A percentile compares a stretch with the other conserved stretches of the same genome.
Conservation (phyloP, 176 grass and related monocot genomes). For the Avena atlantica region DNA sequence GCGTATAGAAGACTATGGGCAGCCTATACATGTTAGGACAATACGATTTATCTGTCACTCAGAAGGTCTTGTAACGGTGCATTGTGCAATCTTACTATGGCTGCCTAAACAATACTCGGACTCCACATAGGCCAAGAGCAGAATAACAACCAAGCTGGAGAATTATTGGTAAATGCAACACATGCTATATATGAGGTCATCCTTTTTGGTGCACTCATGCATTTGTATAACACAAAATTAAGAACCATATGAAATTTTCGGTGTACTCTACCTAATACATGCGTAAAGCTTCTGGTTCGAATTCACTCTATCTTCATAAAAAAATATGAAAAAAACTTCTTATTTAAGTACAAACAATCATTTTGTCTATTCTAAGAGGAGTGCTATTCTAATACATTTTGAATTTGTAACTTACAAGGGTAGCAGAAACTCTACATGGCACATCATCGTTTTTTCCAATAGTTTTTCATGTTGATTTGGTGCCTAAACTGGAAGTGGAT, state of each 20-base stretch:
- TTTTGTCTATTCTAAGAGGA: neutral
- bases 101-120: conserved; percentile 2
- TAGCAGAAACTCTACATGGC: neutral
- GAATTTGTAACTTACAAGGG: neutral
- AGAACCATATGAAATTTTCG: neutral
- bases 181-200: neutral
- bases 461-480: neutral
- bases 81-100: neutral
- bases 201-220: neutral
- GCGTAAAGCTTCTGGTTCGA: neutral
- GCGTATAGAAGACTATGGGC: neutral
- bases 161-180: neutral
- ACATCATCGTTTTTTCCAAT: neutral
- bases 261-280: neutral
- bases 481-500: neutral
- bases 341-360: neutral
- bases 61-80: neutral
- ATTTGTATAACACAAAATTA: neutral
- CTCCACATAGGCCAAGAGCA: conserved; percentile 33
- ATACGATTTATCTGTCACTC: neutral
- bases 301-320: neutral
- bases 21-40: neutral
- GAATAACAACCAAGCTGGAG: neutral
- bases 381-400: neutral
- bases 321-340: neutral